Evolutionary conservation across 2,329 filamentous ascomycete genomes (phyloP).

Genomic region (Cladosporium sp.): DNA sequence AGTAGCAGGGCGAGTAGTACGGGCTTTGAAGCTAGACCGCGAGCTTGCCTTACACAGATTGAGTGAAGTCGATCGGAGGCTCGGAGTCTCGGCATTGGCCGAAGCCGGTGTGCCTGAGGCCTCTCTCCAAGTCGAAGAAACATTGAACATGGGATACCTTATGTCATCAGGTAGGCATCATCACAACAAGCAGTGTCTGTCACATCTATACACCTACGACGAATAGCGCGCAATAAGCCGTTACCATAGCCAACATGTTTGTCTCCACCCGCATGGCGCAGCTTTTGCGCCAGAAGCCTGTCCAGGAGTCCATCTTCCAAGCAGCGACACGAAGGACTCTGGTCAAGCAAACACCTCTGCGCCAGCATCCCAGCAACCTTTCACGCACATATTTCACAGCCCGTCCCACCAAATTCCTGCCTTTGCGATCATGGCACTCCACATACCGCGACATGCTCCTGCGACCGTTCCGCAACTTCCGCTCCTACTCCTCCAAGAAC

Average conservation of each 20-base stretch:
- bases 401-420: slow-evolving; percentile 5
- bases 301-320: slow-evolving; percentile 18
- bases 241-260: slow-evolving; percentile 12
- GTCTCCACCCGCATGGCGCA: slow-evolving; percentile 16
- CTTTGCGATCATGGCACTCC: slow-evolving; percentile 16
- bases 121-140: not conserved
- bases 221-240: not conserved
- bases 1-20: too few species aligned
- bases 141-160: not conserved
- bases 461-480: slow-evolving; percentile 31
- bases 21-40: too few species aligned
- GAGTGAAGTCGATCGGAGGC: not conserved
- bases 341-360: slow-evolving; percentile 18
- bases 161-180: slow-evolving; percentile 7
- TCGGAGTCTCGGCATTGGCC: not conserved
- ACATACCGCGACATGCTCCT: slow-evolving; percentile 22
- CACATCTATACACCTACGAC: not conserved
- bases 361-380: slow-evolving; percentile 8
- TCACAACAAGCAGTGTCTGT: not conserved
- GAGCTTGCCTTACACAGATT: not conserved
- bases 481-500: slow-evolving; percentile 36
- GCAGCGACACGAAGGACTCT: slow-evolving; percentile 13
- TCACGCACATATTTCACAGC: slow-evolving; percentile 20
- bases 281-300: slow-evolving; percentile 16
- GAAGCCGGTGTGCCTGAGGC: not conserved